Evolutionary conservation across 1,139 yeast species (phyloP), one percentile per base, ranked within the genome.

Genomic region (Trichomonascaceae sp.): DNA sequence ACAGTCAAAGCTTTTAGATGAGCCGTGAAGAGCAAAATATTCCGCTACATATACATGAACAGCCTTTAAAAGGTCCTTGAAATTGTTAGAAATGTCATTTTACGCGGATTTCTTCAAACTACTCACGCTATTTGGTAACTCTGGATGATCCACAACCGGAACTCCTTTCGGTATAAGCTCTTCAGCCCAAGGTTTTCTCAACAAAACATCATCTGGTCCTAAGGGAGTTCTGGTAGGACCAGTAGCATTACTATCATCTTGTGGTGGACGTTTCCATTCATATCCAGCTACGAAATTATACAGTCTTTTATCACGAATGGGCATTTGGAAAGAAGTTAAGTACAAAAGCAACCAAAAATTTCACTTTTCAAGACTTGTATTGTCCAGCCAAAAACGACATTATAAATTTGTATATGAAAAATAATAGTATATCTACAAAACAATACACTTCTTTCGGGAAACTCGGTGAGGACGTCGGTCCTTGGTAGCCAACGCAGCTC

Each of bases 401-500:
- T 46, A 45, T 39, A 41, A 52, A 53, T 32, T 30, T 38, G 24
- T 32, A 43, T 45, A 15, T 46, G 43, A 57, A 32, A 49, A 47
- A 50, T 24, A 44, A 32, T 27, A 43, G 55, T 24, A 47, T 47
- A 47, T 30, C 75, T 80, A 82, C 75, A 82, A 79, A 65, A 82
- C 80, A 66, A 76, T 75, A 73, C 86, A 82, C 65, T 67, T 68
- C 66, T 66, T 68, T 68, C 44, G 39, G 39, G 49, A 44, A 17
- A 22, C 43, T 18, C 52, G 43, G 66, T 68, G 72, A 61, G 66
- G 62, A 53, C 62, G 62, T 64, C 65, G 60, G 68, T 78, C 77
- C 69, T 80, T 82, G 56, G 83, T 81, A 74, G 79, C 82, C 68
- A 86, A 81, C 38, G 91, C 86, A 56, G 91, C 93, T 73, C 96